Evolutionary conservation across 352 stramenopile genomes (phyloP).

Genomic region (Peronosclerospora sorghi): DNA sequence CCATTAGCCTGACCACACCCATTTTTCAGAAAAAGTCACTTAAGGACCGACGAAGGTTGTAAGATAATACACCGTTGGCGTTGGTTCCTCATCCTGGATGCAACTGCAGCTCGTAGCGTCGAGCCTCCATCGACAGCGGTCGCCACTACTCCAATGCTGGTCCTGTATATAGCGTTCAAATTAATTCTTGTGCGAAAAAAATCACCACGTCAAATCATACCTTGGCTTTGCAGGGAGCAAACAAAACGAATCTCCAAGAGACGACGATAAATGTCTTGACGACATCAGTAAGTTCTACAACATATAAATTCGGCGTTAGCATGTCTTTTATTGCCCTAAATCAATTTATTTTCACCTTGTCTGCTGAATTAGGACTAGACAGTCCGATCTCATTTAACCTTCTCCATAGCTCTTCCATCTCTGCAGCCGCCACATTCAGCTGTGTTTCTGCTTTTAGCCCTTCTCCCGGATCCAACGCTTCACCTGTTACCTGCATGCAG

Average conservation of each 20-base stretch:
- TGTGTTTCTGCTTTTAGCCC: conserved; percentile 40
- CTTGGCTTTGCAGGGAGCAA: conserved; percentile 58
- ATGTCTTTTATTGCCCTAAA: neutral
- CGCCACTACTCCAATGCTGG: conserved; percentile 39
- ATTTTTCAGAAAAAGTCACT: too few species aligned
- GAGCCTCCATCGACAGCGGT: conserved; percentile 65
- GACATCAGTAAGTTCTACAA: conserved; percentile 60
- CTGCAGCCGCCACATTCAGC: conserved; percentile 50
- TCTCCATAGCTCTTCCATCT: conserved; percentile 81
- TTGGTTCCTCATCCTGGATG: conserved; percentile 77
- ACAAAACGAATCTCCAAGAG: conserved; percentile 78
- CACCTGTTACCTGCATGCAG: neutral
- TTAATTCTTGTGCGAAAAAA: neutral
- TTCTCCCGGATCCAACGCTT: conserved; percentile 19
- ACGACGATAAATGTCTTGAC: conserved; percentile 69
- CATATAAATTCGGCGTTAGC: neutral
- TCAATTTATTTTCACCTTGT: conserved; percentile 32
- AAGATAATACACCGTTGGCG: conserved; percentile 29
- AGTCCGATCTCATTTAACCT: conserved; percentile 70
- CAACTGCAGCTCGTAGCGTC: conserved; percentile 63
- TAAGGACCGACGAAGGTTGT: neutral
- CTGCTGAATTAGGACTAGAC: conserved; percentile 31
- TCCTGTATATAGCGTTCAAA: conserved; percentile 11
- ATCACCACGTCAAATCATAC: conserved; percentile 9
- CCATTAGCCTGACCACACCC: conserved; percentile 54